Conservation (phyloP, 2,329 filamentous ascomycete species). For the Monilinia fructigena region DNA sequence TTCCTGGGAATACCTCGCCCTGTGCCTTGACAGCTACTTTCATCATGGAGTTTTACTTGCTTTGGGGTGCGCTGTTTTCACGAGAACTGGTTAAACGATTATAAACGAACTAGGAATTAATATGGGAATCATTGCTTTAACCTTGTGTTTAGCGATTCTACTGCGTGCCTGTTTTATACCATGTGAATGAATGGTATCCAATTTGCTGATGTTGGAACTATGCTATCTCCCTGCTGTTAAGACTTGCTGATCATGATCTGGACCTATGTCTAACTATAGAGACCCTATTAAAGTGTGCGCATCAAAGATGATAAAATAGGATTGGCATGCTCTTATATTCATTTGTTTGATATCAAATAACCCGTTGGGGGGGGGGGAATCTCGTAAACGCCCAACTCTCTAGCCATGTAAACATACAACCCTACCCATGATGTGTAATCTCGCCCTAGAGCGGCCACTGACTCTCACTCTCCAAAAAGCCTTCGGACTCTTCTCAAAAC, state of each 20-base stretch:
- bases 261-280: neutral
- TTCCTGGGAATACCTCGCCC: constrained; percentile 29
- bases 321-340: constrained; percentile 27
- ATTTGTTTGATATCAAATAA: constrained; percentile 23
- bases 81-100: constrained; percentile 3
- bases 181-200: neutral
- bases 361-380: constrained; percentile 7
- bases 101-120: constrained; percentile 16
- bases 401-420: constrained; percentile 23
- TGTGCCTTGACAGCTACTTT: constrained; percentile 29
- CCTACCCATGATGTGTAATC: constrained; percentile 8
- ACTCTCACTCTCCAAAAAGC: constrained; percentile 65
- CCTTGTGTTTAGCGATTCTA: neutral
- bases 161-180: neutral
- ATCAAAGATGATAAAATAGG: neutral
- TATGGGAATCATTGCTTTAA: neutral
- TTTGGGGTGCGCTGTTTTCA: constrained; percentile 1
- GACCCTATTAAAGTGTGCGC: too few relatives aligned
- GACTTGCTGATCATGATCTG: neutral
- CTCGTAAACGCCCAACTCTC: constrained; percentile 23
- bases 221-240: neutral
- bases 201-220: neutral
- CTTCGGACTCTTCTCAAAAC: constrained; percentile 83
- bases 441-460: constrained; percentile 13
- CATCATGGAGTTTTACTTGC: constrained; percentile 28